Base-by-base conservation (phyloP, 169 alveolate genomes). In the Eimeria tenella region DNA sequence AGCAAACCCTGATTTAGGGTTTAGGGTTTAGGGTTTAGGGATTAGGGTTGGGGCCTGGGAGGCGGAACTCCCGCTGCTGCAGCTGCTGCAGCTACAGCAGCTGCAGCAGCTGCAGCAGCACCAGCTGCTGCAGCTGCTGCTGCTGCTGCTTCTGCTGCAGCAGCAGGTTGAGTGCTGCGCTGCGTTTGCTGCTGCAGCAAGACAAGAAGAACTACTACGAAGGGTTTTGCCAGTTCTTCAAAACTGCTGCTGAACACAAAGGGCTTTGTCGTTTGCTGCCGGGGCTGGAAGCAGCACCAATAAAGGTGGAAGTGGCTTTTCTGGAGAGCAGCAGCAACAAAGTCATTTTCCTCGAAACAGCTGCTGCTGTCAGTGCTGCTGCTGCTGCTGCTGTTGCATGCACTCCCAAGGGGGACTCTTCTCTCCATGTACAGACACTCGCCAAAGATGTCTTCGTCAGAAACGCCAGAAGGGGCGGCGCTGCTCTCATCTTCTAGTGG, bases 161-260 rank as follows among this genome's bases (percentile, higher is more conserved):
- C 58, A 13, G 68, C 19, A 31, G 42, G 42, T 31, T 31, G 42
- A 0, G 42, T 31, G 42, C 42, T 31, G 42, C 19, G 68, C 68
- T 58, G 68, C 68, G 11, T 10, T 58, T 58, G 68, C 68, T 58
- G 68, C 68, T 58, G 63, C 79, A 95, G 97, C 92, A 93, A 55
- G 97, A 95, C 75, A 95, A 95, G 77, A 84, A 65, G 53, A 88
- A 94, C 13, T 95, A 94, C 86, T 95, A 81, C 94, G 95, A 95
- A 15, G 97, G 96, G 7, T 60, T 93, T 81, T 95, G 97, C 49
- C 97, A 93, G 63, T 95, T 95, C 70, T 86, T 95, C 90, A 95
- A 95, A 86, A 90, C 94, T 49, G 96, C 95, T 68, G 90, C 23
- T 23, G 97, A 95, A n/a, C 79, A 93, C 70, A 74, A 79, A n/a